Evolutionary conservation across 2,329 filamentous ascomycete species (phyloP), one percentile per base, ranked within the genome.

Genomic region (Ophiosphaerella herpotricha): DNA sequence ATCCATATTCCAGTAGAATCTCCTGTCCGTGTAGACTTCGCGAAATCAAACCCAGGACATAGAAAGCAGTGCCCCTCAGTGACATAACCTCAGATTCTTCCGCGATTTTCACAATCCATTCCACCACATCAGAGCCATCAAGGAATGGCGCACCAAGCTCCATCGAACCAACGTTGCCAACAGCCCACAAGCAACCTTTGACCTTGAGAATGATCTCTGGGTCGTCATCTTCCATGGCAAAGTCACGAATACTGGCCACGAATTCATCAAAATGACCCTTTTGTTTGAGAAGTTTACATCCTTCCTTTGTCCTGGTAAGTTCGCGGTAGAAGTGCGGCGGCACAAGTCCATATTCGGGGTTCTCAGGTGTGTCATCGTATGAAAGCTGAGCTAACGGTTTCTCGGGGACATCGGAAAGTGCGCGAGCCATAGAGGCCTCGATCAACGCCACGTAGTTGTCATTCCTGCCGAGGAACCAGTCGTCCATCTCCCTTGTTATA

Each of bases 401-500:
- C 35, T 87, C 82, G 1, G 75, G 74, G n/a, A 76, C 67, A 48
- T 80, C 77, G n/a, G 85, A 80, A 59, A 96, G 92, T 0, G 92
- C 88, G 52, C 91, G 87, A 29, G 92, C 91, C 43, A 99, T 81
- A 46, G 92, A 96, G n/a, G 95, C 94, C 73, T 99, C 94, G 35
- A 99, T 93, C 35, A 97, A 83, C 33, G 86, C 84, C 43, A 99
- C 94, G 61, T 99, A 99, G n/a, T 86, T 88, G 71, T 99, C 93
- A 68, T 99, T 99, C 38, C 94, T 86, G 12, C 94, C 94, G 14
- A 99, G 80, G 68, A 97, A 99, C 94, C 94, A 99, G 75, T 99
- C 95, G 62, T 99, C 94, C 94, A 99, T 99, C 72, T 99, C 95
- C 69, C 96, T 94, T 54, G 92, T 97, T 73, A 99, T 99, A 70